Evolutionary conservation across 2,329 filamentous ascomycete genomes (phyloP), one percentile per base, ranked within the genome.

Genomic region (Immersiporthe knoxdaviesiana): DNA sequence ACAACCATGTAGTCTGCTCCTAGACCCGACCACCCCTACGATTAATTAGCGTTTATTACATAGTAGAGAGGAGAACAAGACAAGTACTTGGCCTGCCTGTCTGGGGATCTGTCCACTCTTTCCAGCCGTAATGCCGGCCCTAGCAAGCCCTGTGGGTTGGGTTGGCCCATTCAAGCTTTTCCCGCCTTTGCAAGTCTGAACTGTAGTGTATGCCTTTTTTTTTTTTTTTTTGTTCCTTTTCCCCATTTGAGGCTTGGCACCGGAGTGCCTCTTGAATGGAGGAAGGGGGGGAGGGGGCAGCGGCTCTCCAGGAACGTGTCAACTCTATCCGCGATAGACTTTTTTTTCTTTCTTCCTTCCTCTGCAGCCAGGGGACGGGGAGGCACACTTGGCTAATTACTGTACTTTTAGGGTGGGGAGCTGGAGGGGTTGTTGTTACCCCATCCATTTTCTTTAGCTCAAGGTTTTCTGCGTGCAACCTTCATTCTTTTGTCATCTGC

Each of bases 381-480:
- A n/a, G n/a, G n/a, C n/a, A n/a, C n/a, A n/a, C n/a, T n/a, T n/a
- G n/a, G n/a, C n/a, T n/a, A n/a, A n/a, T n/a, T n/a, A n/a, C n/a
- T n/a, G n/a, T n/a, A n/a, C n/a, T 27, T 30, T 56, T 24, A 1
- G 24, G 27, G 30, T 18, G 24, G 24, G 4, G 27, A 27, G 16
- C 35, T 8, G 27, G 61, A 18, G 21, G 47, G 7, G 16, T 30
- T 10, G n/a, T n/a, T n/a, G n/a, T n/a, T n/a, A n/a, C 35, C 41
- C n/a, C 27, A 47, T 54, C 32, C 21, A n/a, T n/a, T n/a, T n/a
- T n/a, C n/a, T n/a, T n/a, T n/a, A n/a, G n/a, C n/a, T n/a, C n/a
- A n/a, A n/a, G 27, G 3, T 63, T 47, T 30, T 41, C 7, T 64
- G 61, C 61, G 50, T 64, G 62, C 62, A 64, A 54, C 27, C 54